Evolutionary conservation across 768 basidiomycete species (phyloP).

Genomic region (Strobilomyces confusus): DNA sequence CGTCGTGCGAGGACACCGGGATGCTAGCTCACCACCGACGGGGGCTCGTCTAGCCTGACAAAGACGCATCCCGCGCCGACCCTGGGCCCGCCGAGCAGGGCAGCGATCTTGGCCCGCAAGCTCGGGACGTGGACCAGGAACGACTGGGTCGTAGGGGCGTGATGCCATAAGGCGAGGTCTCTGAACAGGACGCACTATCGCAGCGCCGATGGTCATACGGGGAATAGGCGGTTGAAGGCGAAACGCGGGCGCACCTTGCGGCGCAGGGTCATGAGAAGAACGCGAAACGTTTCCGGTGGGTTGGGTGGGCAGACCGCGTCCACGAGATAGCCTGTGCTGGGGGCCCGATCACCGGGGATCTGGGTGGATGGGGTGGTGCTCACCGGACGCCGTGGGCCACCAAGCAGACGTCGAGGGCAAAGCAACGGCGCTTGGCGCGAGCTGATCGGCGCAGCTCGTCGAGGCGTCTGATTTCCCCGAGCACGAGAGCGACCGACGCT

Average conservation of each 20-base stretch:
- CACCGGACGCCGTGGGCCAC: slow-evolving; percentile 43
- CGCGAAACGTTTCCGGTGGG: slow-evolving; percentile 33
- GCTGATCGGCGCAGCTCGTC: slow-evolving; percentile 6
- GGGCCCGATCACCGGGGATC: background rate
- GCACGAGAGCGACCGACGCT: slow-evolving; percentile 20
- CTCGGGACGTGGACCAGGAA: slow-evolving; percentile 48
- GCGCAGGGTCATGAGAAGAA: slow-evolving; percentile 39
- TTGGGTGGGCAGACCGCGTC: slow-evolving; percentile 39
- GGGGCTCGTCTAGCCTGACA: slow-evolving; percentile 9
- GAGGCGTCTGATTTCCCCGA: slow-evolving; percentile 7
- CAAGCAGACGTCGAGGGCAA: slow-evolving; percentile 40
- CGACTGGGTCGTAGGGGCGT: slow-evolving; percentile 45
- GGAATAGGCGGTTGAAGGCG: background rate
- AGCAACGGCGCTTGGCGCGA: slow-evolving; percentile 19
- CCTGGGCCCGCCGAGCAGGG: background rate
- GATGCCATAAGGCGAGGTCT: slow-evolving; percentile 42
- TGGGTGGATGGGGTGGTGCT: slow-evolving; percentile 8
- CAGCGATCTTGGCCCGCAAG: slow-evolving; percentile 8
- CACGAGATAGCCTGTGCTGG: slow-evolving; percentile 44
- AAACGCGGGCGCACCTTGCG: slow-evolving; percentile 31
- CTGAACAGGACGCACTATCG: slow-evolving; percentile 32
- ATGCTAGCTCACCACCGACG: slow-evolving; percentile 22
- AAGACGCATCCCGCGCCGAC: slow-evolving; percentile 12
- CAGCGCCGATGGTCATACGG: background rate
- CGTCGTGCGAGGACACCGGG: background rate